Conservation (phyloP, 78 protist genomes). For the Monosiga brevicollis region DNA sequence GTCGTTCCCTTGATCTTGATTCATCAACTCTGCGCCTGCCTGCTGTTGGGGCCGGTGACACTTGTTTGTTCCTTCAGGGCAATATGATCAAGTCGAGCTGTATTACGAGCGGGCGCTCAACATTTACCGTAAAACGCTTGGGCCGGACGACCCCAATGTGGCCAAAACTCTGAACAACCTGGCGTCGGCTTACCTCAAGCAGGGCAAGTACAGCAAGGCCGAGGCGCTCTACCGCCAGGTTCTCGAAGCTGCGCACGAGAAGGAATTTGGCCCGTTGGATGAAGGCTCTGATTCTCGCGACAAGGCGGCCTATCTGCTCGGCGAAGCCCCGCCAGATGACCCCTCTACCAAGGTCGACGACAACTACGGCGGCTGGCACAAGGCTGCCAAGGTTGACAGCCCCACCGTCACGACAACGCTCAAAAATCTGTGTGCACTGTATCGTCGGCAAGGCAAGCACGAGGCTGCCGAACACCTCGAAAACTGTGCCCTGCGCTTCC, state of each 20-base stretch:
- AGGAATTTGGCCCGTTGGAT: not conserved
- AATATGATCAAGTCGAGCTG: not conserved
- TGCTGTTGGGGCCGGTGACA: too few relatives aligned
- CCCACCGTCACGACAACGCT: not conserved
- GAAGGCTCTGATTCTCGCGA: not conserved
- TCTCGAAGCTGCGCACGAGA: not conserved
- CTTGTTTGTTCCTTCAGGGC: not conserved
- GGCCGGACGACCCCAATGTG: not conserved
- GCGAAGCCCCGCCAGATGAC: too few relatives aligned
- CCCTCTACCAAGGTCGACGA: not conserved
- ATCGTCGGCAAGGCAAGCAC: not conserved
- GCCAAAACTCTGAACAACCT: not conserved
- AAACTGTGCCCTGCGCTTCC: not conserved
- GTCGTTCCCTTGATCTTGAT: too few relatives aligned
- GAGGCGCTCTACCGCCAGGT: not conserved
- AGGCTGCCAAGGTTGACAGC: not conserved
- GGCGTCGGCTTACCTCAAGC: not conserved
- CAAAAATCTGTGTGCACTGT: not conserved
- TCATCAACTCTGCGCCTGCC: too few relatives aligned
- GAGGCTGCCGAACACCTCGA: not conserved
- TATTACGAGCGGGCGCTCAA: not conserved
- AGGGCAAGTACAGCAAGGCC: not conserved
- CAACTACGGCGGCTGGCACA: not conserved
- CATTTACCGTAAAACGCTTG: not conserved
- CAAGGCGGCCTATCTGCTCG: not conserved